A percentile compares a stretch with the other conserved stretches of the same genome.
phyloP scores from a whole-genome alignment of 495 filamentous ascomycete genomes.

The Xeromyces bisporus region DNA sequence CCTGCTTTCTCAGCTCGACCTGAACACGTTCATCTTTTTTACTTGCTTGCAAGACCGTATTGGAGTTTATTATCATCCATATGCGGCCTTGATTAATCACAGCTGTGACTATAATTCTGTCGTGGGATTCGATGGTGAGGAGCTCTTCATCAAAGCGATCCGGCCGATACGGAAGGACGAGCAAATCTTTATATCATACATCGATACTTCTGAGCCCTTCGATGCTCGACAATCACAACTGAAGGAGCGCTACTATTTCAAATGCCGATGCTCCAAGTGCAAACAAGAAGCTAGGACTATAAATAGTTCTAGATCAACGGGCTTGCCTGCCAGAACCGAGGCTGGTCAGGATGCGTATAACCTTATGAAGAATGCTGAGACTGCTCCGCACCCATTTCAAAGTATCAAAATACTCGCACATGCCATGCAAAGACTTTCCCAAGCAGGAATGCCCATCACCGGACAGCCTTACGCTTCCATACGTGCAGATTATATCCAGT shows the following conservation, averaged over 20 bases:
- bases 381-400: slow-evolving; percentile 4
- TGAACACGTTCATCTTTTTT: slow-evolving; percentile 44
- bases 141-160: slow-evolving; percentile 28
- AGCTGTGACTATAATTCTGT: slow-evolving; percentile 53
- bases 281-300: slow-evolving; percentile 13
- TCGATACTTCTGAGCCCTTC: slow-evolving; percentile 40
- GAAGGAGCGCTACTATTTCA: slow-evolving; percentile 44
- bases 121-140: slow-evolving; percentile 41
- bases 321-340: slow-evolving; percentile 4
- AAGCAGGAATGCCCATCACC: slow-evolving; percentile 11
- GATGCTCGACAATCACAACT: slow-evolving; percentile 34
- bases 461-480: slow-evolving; percentile 26
- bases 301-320: slow-evolving; percentile 1
- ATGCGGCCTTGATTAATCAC: slow-evolving; percentile 47
- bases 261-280: slow-evolving; percentile 44
- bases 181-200: slow-evolving; percentile 54
- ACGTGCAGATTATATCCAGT: slow-evolving; percentile 22
- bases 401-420: slow-evolving; percentile 9
- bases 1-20: slow-evolving; percentile 21
- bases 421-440: slow-evolving; percentile 11
- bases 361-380: slow-evolving; percentile 11
- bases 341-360: slow-evolving; percentile 12
- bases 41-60: slow-evolving; percentile 40
- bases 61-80: slow-evolving; percentile 43
- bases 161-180: slow-evolving; percentile 31